Base-by-base conservation (phyloP, 1,139 yeast genomes). In the Spathaspora sp. region DNA sequence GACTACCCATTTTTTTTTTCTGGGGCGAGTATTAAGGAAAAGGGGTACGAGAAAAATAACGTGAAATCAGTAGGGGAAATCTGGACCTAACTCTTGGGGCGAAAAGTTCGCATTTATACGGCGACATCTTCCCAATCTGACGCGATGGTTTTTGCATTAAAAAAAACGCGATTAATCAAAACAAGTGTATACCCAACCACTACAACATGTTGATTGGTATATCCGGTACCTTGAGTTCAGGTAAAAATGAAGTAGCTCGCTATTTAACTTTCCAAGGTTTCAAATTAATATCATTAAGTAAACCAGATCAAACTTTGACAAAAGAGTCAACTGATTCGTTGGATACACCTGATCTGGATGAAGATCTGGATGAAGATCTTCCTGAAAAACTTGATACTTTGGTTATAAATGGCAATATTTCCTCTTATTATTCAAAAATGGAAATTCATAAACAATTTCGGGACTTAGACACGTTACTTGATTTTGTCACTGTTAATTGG, bases 401-500 rank as follows among this genome's bases (percentile, higher is more conserved):
- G 5, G 39, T 20, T 38, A 18, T 26, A n/a, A 26, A 42, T 9
- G 29, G 24, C 5, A 37, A 36, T 11, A 38, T 36, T 7, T 40
- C 39, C n/a, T 20, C 41, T 7, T 46, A 43, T 13, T 46, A 46
- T 36, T 41, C 48, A 3, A 41, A 47, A 1, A 51, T 57, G 50
- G 60, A 57, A 29, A 48, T 56, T 7, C 52, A 45, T 25, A 50
- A 48, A 40, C 26, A 18, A 6, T 80, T 77, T 51, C 56, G 59
- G 3, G 49, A 61, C 7, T 61, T 75, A n/a, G 76, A 71, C 0
- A 72, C 67, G 2, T 68, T 91, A 38, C 61, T 87, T 7, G 80
- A 81, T 13, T 79, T 72, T 59, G 91, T 82, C 16, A 91, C 98
- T 0, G 61, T 67, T 25, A 73, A 82, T 51, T 93, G 97, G 95